These are phyloP conservation scores for Penicillium capsulatum DNA, from an alignment of 2,329 filamentous ascomycete species.

Conservation along the genomic window DNA sequence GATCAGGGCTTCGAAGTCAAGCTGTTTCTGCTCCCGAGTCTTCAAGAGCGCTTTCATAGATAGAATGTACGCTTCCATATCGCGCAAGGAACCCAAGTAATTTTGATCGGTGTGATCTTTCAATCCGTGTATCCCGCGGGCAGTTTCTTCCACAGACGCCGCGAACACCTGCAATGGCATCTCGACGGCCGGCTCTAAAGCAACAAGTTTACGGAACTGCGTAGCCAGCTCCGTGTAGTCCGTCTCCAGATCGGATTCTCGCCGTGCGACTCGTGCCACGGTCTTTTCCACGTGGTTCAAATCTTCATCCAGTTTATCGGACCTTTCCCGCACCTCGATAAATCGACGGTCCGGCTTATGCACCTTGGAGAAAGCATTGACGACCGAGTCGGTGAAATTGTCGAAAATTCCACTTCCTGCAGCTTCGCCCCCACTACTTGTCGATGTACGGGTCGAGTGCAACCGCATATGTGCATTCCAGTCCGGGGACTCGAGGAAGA, in stretches of 20 bases:
- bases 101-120: conserved; percentile 93
- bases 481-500: conserved; percentile 86
- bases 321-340: conserved; percentile 86
- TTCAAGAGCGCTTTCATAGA: conserved; percentile 84
- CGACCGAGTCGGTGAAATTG: conserved; percentile 89
- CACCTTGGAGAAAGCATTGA: conserved; percentile 95
- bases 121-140: conserved; percentile 70
- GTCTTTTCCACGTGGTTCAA: conserved; percentile 91
- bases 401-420: conserved; percentile 72
- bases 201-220: conserved; percentile 91
- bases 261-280: conserved; percentile 80
- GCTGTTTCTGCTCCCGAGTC: conserved; percentile 92
- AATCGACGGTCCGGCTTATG: conserved; percentile 94
- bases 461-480: conserved; percentile 96
- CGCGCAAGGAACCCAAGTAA: conserved; percentile 84
- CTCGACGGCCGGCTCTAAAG: conserved; percentile 82
- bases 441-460: conserved; percentile 63
- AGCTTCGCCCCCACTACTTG: conserved; percentile 39
- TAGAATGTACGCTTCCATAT: conserved; percentile 93
- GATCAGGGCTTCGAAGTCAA: conserved; percentile 92
- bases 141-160: conserved; percentile 77
- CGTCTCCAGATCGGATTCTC: conserved; percentile 79
- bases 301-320: conserved; percentile 91
- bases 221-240: conserved; percentile 87
- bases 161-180: conserved; percentile 79